Evolutionary conservation across 345 rosid species (phyloP).

Genomic region (Noccaea bulbosa): DNA sequence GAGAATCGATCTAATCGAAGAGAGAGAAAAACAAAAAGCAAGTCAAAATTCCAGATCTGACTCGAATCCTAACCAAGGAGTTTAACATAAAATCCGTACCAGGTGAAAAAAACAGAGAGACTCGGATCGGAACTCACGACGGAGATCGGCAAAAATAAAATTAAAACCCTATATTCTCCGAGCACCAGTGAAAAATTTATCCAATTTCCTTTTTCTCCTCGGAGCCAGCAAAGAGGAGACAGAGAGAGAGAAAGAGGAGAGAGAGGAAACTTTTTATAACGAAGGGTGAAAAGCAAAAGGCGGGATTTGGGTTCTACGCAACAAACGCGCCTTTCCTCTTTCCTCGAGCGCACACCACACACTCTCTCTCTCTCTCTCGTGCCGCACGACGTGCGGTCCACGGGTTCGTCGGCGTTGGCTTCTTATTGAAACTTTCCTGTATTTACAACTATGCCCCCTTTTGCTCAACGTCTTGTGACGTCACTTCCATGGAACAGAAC

Average conservation of each 20-base stretch:
- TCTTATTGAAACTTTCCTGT: not conserved
- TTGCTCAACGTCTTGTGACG: not conserved
- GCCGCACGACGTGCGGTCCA: constrained; percentile 35
- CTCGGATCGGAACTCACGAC: constrained; percentile 15
- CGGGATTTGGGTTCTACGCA: constrained; percentile 42
- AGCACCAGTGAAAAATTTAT: constrained; percentile 13
- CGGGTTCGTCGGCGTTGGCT: constrained; percentile 32
- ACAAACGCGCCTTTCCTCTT: constrained; percentile 35
- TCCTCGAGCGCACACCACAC: constrained; percentile 12
- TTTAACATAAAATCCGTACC: constrained; percentile 12
- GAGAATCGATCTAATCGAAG: constrained; percentile 32
- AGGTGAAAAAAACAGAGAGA: not conserved
- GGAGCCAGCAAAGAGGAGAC: constrained; percentile 17
- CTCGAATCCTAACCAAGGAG: constrained; percentile 11
- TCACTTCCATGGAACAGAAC: constrained; percentile 2
- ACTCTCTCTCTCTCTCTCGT: constrained; percentile 2
- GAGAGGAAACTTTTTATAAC: constrained; percentile 20
- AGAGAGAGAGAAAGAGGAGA: not conserved
- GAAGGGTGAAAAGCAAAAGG: constrained; percentile 46
- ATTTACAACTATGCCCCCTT: constrained; percentile 24
- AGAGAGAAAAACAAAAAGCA: not conserved
- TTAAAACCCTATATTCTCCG: constrained; percentile 31
- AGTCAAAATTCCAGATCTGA: constrained; percentile 37
- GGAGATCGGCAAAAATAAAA: constrained; percentile 26
- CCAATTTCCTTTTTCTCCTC: constrained; percentile 23